These are phyloP conservation scores for Wickerhamiella siamensis DNA, from an alignment of 805 yeast species.

Conservation along the genomic window DNA sequence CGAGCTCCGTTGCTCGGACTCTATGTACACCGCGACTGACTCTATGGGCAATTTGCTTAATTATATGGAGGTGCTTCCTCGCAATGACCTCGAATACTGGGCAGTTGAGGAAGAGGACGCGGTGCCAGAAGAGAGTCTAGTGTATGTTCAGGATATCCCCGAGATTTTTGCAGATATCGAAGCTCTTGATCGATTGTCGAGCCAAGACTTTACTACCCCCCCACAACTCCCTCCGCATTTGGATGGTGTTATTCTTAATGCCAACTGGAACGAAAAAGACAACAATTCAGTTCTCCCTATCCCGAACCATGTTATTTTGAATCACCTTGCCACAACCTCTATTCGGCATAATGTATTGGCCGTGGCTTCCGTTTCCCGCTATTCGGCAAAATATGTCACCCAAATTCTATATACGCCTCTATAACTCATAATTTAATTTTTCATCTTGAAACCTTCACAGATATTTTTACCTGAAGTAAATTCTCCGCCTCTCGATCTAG, in stretches of 20 bases:
- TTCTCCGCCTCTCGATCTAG: slow-evolving; percentile 8
- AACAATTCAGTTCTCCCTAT: slow-evolving; percentile 81
- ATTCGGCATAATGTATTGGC: slow-evolving; percentile 88
- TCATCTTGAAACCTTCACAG: slow-evolving; percentile 17
- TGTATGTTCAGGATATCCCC: slow-evolving; percentile 34
- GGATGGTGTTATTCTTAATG: slow-evolving; percentile 80
- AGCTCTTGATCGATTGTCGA: slow-evolving; percentile 29
- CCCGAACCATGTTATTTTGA: slow-evolving; percentile 87
- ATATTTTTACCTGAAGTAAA: not conserved
- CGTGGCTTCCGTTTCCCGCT: slow-evolving; percentile 81
- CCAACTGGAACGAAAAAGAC: slow-evolving; percentile 59
- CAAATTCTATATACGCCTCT: slow-evolving; percentile 85
- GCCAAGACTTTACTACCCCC: slow-evolving; percentile 51
- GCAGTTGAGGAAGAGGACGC: slow-evolving; percentile 8
- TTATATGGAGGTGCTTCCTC: slow-evolving; percentile 36
- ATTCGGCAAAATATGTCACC: slow-evolving; percentile 82
- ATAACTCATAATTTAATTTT: slow-evolving; percentile 29
- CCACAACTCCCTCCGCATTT: slow-evolving; percentile 95
- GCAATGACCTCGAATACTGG: slow-evolving; percentile 2
- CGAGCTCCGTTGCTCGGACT: slow-evolving; percentile 77
- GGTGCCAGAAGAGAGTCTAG: slow-evolving; percentile 34
- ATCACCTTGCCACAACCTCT: slow-evolving; percentile 90
- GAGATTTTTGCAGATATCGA: slow-evolving; percentile 30
- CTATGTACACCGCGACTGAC: slow-evolving; percentile 91
- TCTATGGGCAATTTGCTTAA: slow-evolving; percentile 93